Percentiles rank a stretch among this genome's conserved stretches.
These are phyloP conservation scores for Acephala macrosclerotiorum DNA, from an alignment of 2,329 filamentous ascomycete genomes.

Conservation along the genomic window DNA sequence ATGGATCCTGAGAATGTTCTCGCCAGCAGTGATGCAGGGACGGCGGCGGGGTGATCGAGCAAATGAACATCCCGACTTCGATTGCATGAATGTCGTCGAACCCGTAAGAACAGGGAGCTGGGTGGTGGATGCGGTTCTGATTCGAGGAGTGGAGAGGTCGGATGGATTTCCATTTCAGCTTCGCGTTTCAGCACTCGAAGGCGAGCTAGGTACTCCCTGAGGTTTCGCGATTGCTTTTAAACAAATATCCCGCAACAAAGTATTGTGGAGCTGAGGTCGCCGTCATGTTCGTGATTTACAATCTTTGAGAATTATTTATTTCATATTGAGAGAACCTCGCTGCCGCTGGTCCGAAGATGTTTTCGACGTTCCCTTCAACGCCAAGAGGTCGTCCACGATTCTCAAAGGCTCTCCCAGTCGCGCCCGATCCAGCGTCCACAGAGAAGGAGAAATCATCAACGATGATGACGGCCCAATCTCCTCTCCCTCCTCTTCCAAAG, in stretches of 20 bases:
- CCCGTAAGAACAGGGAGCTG: conserved; percentile 10
- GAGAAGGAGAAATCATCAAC: conserved; percentile 15
- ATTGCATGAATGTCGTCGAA: conserved; percentile 25
- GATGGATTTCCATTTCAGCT: conserved; percentile 18
- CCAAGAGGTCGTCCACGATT: conserved; percentile 38
- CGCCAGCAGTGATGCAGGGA: not conserved
- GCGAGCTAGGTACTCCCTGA: conserved; percentile 7
- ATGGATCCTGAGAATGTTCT: conserved; percentile 12
- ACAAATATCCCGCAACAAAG: conserved; percentile 20
- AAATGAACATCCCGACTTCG: conserved; percentile 25
- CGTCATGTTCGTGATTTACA: conserved; percentile 10
- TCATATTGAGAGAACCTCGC: conserved; percentile 11
- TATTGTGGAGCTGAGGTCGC: conserved; percentile 11
- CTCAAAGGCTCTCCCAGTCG: conserved; percentile 38
- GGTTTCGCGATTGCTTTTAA: conserved; percentile 16
- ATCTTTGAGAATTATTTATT: conserved; percentile 13
- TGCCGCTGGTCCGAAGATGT: conserved; percentile 12
- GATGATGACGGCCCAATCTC: conserved; percentile 25
- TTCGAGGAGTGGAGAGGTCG: conserved; percentile 24
- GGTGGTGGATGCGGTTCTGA: conserved; percentile 16
- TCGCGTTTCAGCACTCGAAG: conserved; percentile 23
- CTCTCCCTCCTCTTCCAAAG: conserved; percentile 36
- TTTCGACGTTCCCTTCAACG: conserved; percentile 25
- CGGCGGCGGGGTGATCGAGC: conserved; percentile 15
- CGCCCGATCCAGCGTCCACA: conserved; percentile 19